Base-by-base conservation (phyloP, 2,329 filamentous ascomycete species). In the Paraconiothyrium brasiliense region DNA sequence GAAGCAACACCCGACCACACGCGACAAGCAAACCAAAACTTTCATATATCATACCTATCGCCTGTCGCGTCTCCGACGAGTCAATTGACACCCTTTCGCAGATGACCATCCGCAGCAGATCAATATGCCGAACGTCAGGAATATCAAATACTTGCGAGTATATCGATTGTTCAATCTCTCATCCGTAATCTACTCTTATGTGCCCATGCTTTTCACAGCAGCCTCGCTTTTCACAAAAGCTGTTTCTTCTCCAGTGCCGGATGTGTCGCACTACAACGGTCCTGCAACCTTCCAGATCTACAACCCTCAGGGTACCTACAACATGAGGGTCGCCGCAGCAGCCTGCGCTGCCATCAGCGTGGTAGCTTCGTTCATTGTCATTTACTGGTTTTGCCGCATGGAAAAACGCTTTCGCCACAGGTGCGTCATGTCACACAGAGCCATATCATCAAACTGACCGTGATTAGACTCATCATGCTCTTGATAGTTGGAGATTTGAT, bases 311-410 rank as follows among this genome's bases (percentile, higher is more conserved):
- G 66, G 64, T 54, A 76, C 63, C 20, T 68, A 72, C 22, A 64
- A 66, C 24, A 66, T 82, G n/a, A 77, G 77, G 54, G 62, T 78
- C 30, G 64, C 76, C 16, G 76, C 76, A 9, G 66, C 74, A 2
- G 68, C 70, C 9, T 78, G 74, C 49, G 77, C 81, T 1, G 67
- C 81, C 1, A 61, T 88, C 65, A 92, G 89, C 68, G 79, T 92
- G 35, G 57, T 84, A 3, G 82, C 86, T 11, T 85, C 85, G 0
- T 68, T 87, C 7, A 72, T 86, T 34, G 84, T 88, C 2, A 84
- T 90, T 44, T 91, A 90, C 78, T 93, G 89, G 88, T 93, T 94
- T 72, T 81, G 87, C 60, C 84, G 87, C 64, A 93, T 93, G 89
- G 85, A 87, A 67, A 85, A 90, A 71, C 88, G 85, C 65, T 94